Conservation (phyloP, 768 basidiomycete species). For the Amanita exitialis region DNA sequence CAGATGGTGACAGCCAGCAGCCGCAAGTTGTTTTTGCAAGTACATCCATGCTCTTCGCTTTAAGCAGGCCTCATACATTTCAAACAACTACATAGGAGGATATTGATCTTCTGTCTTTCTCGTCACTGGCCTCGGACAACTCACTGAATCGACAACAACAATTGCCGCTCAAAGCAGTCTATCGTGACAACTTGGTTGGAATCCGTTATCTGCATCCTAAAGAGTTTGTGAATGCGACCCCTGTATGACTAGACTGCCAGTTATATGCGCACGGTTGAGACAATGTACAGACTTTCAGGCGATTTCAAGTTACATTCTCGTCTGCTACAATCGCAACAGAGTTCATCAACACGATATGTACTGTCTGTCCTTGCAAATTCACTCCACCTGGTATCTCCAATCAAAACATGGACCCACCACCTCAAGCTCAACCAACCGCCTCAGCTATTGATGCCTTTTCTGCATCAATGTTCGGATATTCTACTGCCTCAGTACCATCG, state of each 20-base stretch:
- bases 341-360: constrained; percentile 52
- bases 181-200: constrained; percentile 63
- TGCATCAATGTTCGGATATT: neutral
- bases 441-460: neutral
- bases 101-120: constrained; percentile 63
- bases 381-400: constrained; percentile 21
- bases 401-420: constrained; percentile 2
- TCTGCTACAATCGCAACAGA: constrained; percentile 36
- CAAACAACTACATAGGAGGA: constrained; percentile 47
- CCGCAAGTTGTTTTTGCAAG: constrained; percentile 62
- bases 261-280: constrained; percentile 2
- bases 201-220: constrained; percentile 56
- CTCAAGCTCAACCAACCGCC: neutral
- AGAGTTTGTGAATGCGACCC: constrained; percentile 2
- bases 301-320: constrained; percentile 67
- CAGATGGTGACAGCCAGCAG: constrained; percentile 28
- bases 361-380: constrained; percentile 68
- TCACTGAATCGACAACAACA: constrained; percentile 28
- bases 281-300: constrained; percentile 46
- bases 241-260: neutral
- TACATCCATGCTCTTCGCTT: constrained; percentile 8
- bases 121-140: constrained; percentile 24
- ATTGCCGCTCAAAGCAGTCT: constrained; percentile 73
- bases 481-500: neutral
- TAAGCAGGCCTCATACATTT: neutral